Evolutionary conservation across 306 rosid genomes (phyloP), one percentile per base, ranked within the genome.

Genomic region (Comarum palustre): DNA sequence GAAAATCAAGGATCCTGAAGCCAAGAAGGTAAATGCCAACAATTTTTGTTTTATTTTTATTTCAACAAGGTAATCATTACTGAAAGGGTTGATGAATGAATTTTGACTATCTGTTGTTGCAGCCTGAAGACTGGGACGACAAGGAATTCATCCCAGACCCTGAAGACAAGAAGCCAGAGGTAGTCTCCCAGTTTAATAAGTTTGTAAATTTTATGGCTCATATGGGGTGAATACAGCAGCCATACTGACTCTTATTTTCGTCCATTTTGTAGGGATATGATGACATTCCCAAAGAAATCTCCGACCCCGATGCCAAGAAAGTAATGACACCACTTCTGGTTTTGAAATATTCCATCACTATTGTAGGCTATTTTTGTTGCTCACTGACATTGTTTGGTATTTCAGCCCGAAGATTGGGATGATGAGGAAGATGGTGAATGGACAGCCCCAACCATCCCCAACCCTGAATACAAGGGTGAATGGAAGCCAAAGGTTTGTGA

Each of bases 121-220:
- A 95, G 99, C 99, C 99, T 15, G 99, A 91, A 87, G 97, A 95
- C 78, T 95, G 99, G 99, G 99, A 95, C 64, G 99, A 95, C 78
- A 91, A 88, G 72, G 99, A 95, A 80, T 88, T 72, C 75, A 95
- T 95, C 81, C 92, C 97, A 39, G 99, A 95, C 45, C 97, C 99
- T 0, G 99, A 95, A 79, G 99, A 95, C 62, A 90, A 76, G 85
- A 95, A 95, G 84, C 99, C 99, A 64, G 99, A 29, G 95, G 99
- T 94, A 82, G 6, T 34, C 38, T 27, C 20, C 3, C 67, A 20
- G 32, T 43, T 0, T 13, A 32, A 13, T 17, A n/a, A 22, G 5
- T 73, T 6, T 51, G 15, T 20, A 12, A 50, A 46, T 52, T 27
- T 73, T 45, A 29, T 71, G 46, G 20, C 52, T 77, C 51, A 27